A percentile compares a stretch with the other conserved stretches of the same genome.
Conservation (phyloP, 2,329 filamentous ascomycete genomes). For the Aspergillus sergii region DNA sequence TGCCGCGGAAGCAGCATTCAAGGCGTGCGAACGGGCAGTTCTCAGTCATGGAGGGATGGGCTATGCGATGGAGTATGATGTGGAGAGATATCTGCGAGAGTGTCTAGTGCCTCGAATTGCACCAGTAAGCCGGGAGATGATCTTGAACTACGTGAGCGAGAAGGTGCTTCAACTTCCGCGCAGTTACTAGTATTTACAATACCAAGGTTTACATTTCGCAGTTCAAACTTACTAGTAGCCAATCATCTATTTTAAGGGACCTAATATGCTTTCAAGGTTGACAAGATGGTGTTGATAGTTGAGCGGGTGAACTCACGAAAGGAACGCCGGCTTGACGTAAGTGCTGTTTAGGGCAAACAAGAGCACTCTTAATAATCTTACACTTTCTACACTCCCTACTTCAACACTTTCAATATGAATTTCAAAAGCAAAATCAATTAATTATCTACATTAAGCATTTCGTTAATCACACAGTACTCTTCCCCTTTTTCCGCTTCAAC, state of each 20-base stretch:
- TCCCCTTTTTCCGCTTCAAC: background rate
- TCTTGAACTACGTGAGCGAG: constrained; percentile 49
- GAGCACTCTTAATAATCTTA: too few species aligned
- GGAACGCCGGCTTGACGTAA: too few species aligned
- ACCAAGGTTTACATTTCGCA: too few species aligned
- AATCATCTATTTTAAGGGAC: too few species aligned
- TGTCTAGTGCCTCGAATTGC: constrained; percentile 62
- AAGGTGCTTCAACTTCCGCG: constrained; percentile 46
- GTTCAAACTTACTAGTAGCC: too few species aligned
- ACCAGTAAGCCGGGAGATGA: constrained; percentile 58
- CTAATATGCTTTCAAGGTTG: too few species aligned
- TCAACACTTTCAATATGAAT: too few species aligned
- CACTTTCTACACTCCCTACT: too few species aligned
- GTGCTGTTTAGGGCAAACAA: too few species aligned
- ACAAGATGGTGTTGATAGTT: too few species aligned
- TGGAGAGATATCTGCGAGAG: constrained; percentile 62
- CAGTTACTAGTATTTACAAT: constrained; percentile 39
- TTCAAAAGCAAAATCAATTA: background rate
- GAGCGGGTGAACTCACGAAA: too few species aligned
- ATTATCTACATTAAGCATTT: background rate
- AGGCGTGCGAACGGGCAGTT: constrained; percentile 60
- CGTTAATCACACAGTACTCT: background rate
- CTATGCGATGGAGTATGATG: constrained; percentile 65
- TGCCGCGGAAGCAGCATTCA: constrained; percentile 63
- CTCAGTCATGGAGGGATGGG: constrained; percentile 65